These are phyloP conservation scores for Spinacia oleracea DNA, from an alignment of 179 eudicot species.

Conservation along the genomic window DNA sequence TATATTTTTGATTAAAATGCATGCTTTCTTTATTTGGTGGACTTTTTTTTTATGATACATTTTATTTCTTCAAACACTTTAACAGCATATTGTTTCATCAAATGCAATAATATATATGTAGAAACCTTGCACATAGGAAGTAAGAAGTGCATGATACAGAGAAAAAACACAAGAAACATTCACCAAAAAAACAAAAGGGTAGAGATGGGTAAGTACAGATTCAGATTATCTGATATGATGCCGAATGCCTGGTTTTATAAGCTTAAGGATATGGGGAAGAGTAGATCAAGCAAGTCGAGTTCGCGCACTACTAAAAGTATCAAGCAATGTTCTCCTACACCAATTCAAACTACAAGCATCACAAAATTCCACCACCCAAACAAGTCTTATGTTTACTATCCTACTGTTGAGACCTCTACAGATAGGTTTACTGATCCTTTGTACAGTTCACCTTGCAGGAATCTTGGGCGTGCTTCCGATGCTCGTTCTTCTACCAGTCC, in stretches of 20 bases:
- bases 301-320: not conserved
- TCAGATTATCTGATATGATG: constrained; percentile 18
- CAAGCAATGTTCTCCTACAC: not conserved
- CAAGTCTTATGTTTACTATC: not conserved
- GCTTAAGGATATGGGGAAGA: constrained; percentile 19
- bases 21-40: constrained; percentile 15
- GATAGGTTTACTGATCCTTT: constrained; percentile 16
- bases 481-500: not conserved
- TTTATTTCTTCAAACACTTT: not conserved
- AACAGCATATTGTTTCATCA: too few species aligned
- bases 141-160: too few species aligned
- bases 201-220: constrained; percentile 17
- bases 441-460: constrained; percentile 4
- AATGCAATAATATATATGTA: not conserved
- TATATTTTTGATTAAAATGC: not conserved
- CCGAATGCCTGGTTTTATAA: constrained; percentile 22
- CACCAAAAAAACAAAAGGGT: not conserved
- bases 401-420: not conserved
- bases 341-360: constrained; percentile 2
- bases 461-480: not conserved
- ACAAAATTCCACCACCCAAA: not conserved
- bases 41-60: not conserved
- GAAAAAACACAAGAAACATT: not conserved
- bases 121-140: not conserved
- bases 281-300: constrained; percentile 3